Base-by-base conservation (phyloP, 163 green algal genomes). In the Coccomyxa subellipsoidea region DNA sequence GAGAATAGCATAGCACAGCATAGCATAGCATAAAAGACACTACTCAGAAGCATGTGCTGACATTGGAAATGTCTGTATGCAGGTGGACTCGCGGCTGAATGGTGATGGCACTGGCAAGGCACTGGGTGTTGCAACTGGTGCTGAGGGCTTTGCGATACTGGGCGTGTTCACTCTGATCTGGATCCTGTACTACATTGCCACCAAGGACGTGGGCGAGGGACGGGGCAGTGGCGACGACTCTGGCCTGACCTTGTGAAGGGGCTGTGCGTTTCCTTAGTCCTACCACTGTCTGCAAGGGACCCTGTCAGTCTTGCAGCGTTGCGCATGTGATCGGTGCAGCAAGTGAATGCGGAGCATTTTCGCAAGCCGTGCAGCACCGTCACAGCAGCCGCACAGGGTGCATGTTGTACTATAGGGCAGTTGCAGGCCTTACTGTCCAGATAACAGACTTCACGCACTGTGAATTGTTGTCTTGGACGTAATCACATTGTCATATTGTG, bases 111-210 rank as follows among this genome's bases (percentile, higher is more conserved):
- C 72, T 10, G 72, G 36, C 72, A 39, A n/a, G 37, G 72, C 72
- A 10, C 36, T 78, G 72, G 37, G 72, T 6, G 31, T 78, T 78
- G 72, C 15, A 59, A 78, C 36, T 54, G 38, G 76, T 3, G 37
- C 38, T 8, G 81, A 85, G 15, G 88, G 89, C 66, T 96, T 89
- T 85, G 88, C 89, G 37, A 90, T 96, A 53, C 66, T 86, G 10
- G 86, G 83, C 40, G 88, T 94, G 9, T 92, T 95, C 75, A 85
- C 73, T 77, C 38, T 84, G 39, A 85, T 97, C 69, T 98, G 94
- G 93, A 82, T 87, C 35, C 69, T 95, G 8, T 98, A 88, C 89
- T 97, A 91, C 85, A 77, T 76, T 76, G 83, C 82, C 66, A 38
- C 69, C 7, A 83, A 80, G 77, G 80, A 89, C 36, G 39, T 91